Evolutionary conservation across 352 stramenopile genomes (phyloP), one percentile per base, ranked within the genome.

Genomic region (Blastocystis sp.): DNA sequence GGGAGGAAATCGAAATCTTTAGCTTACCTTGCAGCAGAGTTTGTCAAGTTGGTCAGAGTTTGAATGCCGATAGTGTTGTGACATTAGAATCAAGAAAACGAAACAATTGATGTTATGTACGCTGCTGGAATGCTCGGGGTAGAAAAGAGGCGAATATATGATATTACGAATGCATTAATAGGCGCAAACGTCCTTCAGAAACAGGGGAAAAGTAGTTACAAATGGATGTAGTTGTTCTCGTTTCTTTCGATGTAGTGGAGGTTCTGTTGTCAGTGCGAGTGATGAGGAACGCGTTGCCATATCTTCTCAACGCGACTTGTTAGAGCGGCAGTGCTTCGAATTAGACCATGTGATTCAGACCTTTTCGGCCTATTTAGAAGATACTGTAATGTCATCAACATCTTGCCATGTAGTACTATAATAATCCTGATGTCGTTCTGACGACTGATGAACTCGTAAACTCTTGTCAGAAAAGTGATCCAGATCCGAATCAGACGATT

Each of bases 131-230:
- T 79, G 63, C 55, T 89, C 16, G 78, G 78, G 13, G 78, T 89
- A 7, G 78, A 89, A 34, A 89, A 89, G 3, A 39, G 78, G 56
- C 39, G 78, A n/a, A 89, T 89, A 8, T 89, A 89, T 43, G 78
- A 89, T 89, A 89, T 89, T 37, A 89, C 78, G 56, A 89, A 89
- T 30, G 78, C 78, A 16, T 20, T 89, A 8, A 89, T 89, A 11
- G 78, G 78, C 18, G 78, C 78, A 5, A 89, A 76, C 34, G 63
- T 89, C 8, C 66, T 89, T 53, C 41, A 79, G 43, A 89, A 89
- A 34, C 41, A 54, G 30, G 78, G 78, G 13, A 89, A 89, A 54
- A 89, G 78, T 45, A 79, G 63, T 65, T 89, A 89, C 34, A 30
- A 69, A 18, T 89, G 78, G 78, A 89, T 89, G 78, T 89, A 7